Evolutionary conservation across 305 asterid genomes (phyloP).

Genomic region (Fraxinus angustifolia): DNA sequence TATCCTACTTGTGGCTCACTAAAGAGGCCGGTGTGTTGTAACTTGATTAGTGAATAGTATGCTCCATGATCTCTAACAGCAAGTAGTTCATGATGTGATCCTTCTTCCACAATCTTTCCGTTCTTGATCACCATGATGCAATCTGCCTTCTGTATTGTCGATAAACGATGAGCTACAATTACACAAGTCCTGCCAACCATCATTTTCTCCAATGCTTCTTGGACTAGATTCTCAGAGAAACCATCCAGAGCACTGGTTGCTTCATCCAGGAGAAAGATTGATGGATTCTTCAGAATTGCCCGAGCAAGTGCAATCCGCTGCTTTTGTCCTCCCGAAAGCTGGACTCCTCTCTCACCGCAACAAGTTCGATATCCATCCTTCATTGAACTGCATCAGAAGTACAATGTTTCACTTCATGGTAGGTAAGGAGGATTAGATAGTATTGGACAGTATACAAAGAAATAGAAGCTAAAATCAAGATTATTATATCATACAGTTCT

Average conservation of each 20-base stretch:
- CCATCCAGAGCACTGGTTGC: conserved; percentile 80
- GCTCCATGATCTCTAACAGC: conserved; percentile 42
- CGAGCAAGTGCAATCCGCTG: conserved; percentile 74
- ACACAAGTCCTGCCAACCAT: conserved; percentile 65
- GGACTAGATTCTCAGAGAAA: conserved; percentile 61
- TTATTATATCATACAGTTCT: background rate
- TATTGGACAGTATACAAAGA: background rate
- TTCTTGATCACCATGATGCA: conserved; percentile 60
- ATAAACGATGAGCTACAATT: conserved; percentile 64
- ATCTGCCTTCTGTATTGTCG: conserved; percentile 69
- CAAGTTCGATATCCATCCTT: conserved; percentile 60
- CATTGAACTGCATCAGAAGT: conserved; percentile 47
- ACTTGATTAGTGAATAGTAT: conserved; percentile 52
- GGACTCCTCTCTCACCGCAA: conserved; percentile 82
- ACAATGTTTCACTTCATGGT: background rate
- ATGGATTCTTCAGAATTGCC: conserved; percentile 70
- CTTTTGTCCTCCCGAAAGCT: conserved; percentile 78
- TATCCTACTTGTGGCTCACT: background rate
- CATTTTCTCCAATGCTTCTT: conserved; percentile 64
- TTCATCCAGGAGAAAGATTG: conserved; percentile 71
- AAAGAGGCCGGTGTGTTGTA: conserved; percentile 34
- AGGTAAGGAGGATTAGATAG: background rate
- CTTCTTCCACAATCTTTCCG: conserved; percentile 75
- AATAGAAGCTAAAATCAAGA: background rate
- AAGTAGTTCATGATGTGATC: conserved; percentile 59